Base-by-base conservation (phyloP, 805 yeast genomes). In the Saturnispora saitoi region DNA sequence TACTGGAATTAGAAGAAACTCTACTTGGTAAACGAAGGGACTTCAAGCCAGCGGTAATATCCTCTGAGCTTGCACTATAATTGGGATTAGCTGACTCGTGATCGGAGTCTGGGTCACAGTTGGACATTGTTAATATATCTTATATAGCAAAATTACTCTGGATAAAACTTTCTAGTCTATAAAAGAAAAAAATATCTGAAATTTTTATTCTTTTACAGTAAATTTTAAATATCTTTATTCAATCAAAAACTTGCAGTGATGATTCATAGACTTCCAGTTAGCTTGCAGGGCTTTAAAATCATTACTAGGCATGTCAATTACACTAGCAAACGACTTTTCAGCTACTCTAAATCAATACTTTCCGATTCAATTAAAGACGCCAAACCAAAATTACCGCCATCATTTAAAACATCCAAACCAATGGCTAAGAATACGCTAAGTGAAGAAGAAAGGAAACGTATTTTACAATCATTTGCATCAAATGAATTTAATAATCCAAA, bases 341-440 rank as follows among this genome's bases (percentile, higher is more conserved):
- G 22, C 22, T 34, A 17, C 11, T 17, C 17, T 17, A 34, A 20
- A 15, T 11, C 38, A 17, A 4, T 34, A 4, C 20, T 32, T 20
- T 37, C 19, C 6, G 22, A 37, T 11, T 12, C 26, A 11, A 10
- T 14, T 24, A 19, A 11, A 9, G 26, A 41, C 22, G 3, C 42
- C 3, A 26, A 49, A 22, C 14, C 47, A 15, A 51, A 50, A 28
- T 24, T 54, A 9, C 56, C 59, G 26, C 55, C 61, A 12, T 57
- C 58, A 9, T 47, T 56, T 31, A 52, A 51, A 28, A 53, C 46
- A 31, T 48, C 56, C 14, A 49, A 51, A 41, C 63, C 61, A 14
- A 39, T 51, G 31, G 53, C 53, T 11, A 28, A 47, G n/a, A 53
- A 53, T 22, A 38, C 48, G 20, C 14, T 53, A 15, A 34, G 51